phyloP scores from a whole-genome alignment of 1,284 basidiomycete genomes.

The Sanghuangporus sanghuang region DNA sequence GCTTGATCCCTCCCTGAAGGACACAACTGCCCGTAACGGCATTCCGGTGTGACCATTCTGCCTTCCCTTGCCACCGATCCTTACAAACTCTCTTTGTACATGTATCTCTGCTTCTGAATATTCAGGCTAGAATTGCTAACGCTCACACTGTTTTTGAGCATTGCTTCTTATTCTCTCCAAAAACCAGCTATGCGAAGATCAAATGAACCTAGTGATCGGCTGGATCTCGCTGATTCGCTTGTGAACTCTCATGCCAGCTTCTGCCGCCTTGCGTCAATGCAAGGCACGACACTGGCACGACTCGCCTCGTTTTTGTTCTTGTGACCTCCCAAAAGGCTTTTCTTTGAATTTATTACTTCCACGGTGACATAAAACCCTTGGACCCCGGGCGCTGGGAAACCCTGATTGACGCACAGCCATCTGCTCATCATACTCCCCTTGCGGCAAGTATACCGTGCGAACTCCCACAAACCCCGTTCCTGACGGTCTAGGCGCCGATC shows the following conservation, averaged over 20 bases:
- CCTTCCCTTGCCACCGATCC: background rate
- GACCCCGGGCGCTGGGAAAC: background rate
- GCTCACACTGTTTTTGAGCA: background rate
- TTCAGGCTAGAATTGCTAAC: background rate
- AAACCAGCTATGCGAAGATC: background rate
- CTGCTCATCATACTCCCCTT: background rate
- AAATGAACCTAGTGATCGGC: background rate
- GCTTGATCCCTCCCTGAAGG: background rate
- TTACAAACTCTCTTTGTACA: background rate
- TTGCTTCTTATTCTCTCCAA: background rate
- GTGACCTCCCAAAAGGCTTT: background rate
- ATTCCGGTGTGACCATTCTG: background rate
- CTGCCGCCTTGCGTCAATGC: background rate
- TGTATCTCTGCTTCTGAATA: background rate
- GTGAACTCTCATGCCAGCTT: background rate
- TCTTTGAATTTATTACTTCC: background rate
- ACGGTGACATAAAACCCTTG: background rate
- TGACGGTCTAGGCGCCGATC: background rate
- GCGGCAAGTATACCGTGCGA: background rate
- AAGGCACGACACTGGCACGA: background rate
- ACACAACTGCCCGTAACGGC: background rate
- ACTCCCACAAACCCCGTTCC: background rate
- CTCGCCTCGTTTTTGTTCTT: background rate
- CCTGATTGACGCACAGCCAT: conserved; percentile 7
- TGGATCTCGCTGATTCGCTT: background rate